These are phyloP conservation scores for Cyberlindnera amylophila DNA, from an alignment of 805 yeast genomes.

Conservation along the genomic window DNA sequence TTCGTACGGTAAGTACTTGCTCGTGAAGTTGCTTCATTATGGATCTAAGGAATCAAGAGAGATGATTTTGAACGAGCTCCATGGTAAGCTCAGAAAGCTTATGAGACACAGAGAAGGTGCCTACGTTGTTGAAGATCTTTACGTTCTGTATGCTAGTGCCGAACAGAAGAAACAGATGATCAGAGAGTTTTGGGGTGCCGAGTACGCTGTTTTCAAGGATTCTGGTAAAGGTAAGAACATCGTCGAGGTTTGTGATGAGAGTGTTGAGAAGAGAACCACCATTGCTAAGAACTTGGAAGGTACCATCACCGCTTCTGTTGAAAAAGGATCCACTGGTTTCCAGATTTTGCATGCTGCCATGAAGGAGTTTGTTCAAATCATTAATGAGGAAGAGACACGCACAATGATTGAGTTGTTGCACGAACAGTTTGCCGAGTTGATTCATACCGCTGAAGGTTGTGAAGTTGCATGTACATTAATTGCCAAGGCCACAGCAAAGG, in stretches of 20 bases:
- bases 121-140: constrained; percentile 91
- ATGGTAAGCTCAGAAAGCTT: constrained; percentile 84
- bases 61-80: constrained; percentile 74
- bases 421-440: constrained; percentile 91
- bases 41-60: constrained; percentile 82
- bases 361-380: constrained; percentile 78
- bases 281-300: constrained; percentile 73
- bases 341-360: constrained; percentile 94
- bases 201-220: constrained; percentile 85
- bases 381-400: constrained; percentile 64
- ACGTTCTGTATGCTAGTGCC: constrained; percentile 75
- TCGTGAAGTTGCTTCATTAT: constrained; percentile 86
- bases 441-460: constrained; percentile 91
- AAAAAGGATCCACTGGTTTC: constrained; percentile 94
- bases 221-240: constrained; percentile 61
- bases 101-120: constrained; percentile 99
- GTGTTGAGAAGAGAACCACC: constrained; percentile 73
- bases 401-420: constrained; percentile 79
- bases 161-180: constrained; percentile 88
- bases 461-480: constrained; percentile 83
- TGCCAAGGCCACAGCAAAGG: constrained; percentile 86
- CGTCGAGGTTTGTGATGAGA: constrained; percentile 59
- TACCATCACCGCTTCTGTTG: constrained; percentile 86
- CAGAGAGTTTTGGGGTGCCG: constrained; percentile 95
- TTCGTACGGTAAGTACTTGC: constrained; percentile 87